phyloP scores from a whole-genome alignment of 73 alveolate genomes.

The Paramecium octaurelia region DNA sequence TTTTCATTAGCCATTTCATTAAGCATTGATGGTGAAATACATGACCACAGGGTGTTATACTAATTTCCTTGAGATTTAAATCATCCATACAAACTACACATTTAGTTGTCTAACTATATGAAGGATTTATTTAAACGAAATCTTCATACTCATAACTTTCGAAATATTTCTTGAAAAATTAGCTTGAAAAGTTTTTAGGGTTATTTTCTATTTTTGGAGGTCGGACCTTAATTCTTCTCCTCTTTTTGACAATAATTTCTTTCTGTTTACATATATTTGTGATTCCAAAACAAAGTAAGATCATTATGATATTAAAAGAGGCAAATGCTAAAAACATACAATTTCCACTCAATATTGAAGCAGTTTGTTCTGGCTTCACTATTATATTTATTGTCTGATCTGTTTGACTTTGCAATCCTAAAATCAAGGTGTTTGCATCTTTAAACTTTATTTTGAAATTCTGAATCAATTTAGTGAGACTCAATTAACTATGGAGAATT shows the following conservation, averaged over 20 bases:
- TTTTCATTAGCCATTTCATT: conserved; percentile 47
- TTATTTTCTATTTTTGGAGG: neutral
- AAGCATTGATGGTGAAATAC: conserved; percentile 47
- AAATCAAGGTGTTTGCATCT: neutral
- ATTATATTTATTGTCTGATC: neutral
- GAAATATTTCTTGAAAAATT: neutral
- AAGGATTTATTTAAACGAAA: neutral
- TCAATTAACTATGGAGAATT: neutral
- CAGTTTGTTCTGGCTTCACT: neutral
- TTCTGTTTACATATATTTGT: neutral
- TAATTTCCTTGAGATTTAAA: neutral
- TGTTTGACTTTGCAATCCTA: neutral
- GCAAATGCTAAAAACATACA: neutral
- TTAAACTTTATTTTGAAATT: neutral
- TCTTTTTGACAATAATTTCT: neutral
- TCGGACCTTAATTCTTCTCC: neutral
- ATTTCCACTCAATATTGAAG: neutral
- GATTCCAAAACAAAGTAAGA: neutral
- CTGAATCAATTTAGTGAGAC: neutral
- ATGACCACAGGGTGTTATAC: conserved; percentile 52
- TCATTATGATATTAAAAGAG: neutral
- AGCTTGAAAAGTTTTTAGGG: neutral
- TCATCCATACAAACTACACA: conserved; percentile 37
- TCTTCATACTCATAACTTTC: conserved; percentile 9
- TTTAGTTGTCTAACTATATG: neutral